Conservation (phyloP, 306 rosid species). For the Quercus aquifolioides region DNA sequence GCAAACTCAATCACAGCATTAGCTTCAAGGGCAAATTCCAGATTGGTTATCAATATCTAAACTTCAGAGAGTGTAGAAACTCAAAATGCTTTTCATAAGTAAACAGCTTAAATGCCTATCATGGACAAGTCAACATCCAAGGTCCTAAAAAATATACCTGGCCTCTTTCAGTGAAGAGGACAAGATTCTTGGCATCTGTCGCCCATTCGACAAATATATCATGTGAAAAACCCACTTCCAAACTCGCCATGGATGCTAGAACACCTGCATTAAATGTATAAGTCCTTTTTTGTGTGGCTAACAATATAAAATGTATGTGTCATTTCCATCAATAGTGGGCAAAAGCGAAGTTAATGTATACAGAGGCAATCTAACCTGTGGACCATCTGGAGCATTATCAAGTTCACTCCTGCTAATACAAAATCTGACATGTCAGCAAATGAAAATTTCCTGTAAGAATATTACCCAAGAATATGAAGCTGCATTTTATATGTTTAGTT, state of each 20-base stretch:
- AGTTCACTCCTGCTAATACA: slow-evolving; percentile 75
- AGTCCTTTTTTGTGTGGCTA: too few relatives aligned
- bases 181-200: slow-evolving; percentile 66
- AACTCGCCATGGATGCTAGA: slow-evolving; percentile 96
- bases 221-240: slow-evolving; percentile 97
- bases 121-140: slow-evolving; percentile 5
- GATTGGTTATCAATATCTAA: too few relatives aligned
- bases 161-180: slow-evolving; percentile 92
- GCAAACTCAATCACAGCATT: slow-evolving; percentile 4
- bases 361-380: slow-evolving; percentile 55
- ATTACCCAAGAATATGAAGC: background rate
- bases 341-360: slow-evolving; percentile 18
- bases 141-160: slow-evolving; percentile 56
- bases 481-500: background rate
- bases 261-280: slow-evolving; percentile 47
- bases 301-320: slow-evolving; percentile 10
- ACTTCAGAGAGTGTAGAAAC: too few relatives aligned
- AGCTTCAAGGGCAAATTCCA: slow-evolving; percentile 5
- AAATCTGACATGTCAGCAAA: slow-evolving; percentile 68
- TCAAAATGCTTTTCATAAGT: background rate
- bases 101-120: background rate
- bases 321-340: background rate
- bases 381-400: slow-evolving; percentile 90
- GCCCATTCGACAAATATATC: slow-evolving; percentile 97
- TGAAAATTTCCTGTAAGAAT: slow-evolving; percentile 29